These are phyloP conservation scores for Ophiostoma quercus DNA, from an alignment of 2,329 filamentous ascomycete genomes.

Conservation along the genomic window DNA sequence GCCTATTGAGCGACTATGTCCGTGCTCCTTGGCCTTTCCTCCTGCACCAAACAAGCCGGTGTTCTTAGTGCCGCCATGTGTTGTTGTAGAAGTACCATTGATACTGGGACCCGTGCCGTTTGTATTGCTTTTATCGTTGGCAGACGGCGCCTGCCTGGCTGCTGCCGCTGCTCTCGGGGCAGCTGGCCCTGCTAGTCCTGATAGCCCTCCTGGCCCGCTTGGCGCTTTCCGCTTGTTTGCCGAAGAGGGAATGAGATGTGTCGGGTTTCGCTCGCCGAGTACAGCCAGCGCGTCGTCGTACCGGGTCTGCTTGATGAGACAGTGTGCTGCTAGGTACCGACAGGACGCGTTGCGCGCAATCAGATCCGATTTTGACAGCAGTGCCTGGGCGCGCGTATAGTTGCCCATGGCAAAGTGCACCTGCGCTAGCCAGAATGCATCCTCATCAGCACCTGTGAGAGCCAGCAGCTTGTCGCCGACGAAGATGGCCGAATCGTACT, in stretches of 20 bases:
- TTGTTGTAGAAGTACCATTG: background rate
- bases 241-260: constrained; percentile 68
- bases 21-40: constrained; percentile 23
- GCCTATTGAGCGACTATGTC: constrained; percentile 15
- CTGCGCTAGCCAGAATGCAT: constrained; percentile 97
- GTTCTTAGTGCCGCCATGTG: constrained; percentile 16
- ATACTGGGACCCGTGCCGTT: background rate
- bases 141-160: background rate
- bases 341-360: constrained; percentile 77
- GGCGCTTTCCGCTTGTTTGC: constrained; percentile 60
- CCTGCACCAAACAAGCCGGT: constrained; percentile 17
- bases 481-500: constrained; percentile 94
- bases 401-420: constrained; percentile 94
- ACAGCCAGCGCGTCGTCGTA: constrained; percentile 83
- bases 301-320: constrained; percentile 84
- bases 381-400: constrained; percentile 83
- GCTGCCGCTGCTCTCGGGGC: constrained; percentile 22
- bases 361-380: constrained; percentile 79
- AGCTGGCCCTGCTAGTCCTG: constrained; percentile 38
- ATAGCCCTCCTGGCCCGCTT: constrained; percentile 7
- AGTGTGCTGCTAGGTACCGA: constrained; percentile 88
- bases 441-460: constrained; percentile 85
- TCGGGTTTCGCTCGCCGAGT: constrained; percentile 90
- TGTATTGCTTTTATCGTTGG: background rate
- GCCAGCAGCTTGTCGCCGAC: constrained; percentile 95